phyloP scores from a whole-genome alignment of 1,284 basidiomycete genomes.

The Agaricales sp. region DNA sequence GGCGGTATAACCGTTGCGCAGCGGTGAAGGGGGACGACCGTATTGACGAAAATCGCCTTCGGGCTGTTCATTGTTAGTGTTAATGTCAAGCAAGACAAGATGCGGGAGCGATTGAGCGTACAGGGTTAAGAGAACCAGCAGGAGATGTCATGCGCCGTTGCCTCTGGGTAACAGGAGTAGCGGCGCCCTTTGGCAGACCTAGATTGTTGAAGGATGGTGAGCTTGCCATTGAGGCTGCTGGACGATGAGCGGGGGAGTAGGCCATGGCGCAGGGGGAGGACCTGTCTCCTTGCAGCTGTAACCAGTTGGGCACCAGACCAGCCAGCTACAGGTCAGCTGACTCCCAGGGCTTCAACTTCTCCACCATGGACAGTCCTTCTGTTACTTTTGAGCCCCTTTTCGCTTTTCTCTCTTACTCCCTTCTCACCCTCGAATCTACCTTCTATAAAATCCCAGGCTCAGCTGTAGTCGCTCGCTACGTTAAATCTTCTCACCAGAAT shows the following conservation, averaged over 20 bases:
- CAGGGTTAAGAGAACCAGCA: slow-evolving; percentile 22
- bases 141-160: slow-evolving; percentile 26
- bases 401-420: slow-evolving; percentile 42
- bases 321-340: neutral
- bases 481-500: slow-evolving; percentile 82
- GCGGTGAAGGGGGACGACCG: slow-evolving; percentile 26
- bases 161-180: slow-evolving; percentile 12
- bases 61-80: slow-evolving; percentile 15
- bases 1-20: slow-evolving; percentile 25
- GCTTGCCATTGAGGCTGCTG: slow-evolving; percentile 17
- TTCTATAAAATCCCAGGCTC: slow-evolving; percentile 82
- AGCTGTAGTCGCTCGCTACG: slow-evolving; percentile 83
- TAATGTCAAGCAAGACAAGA: neutral
- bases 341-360: neutral
- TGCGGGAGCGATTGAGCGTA: slow-evolving; percentile 13
- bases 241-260: slow-evolving; percentile 19
- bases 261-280: slow-evolving; percentile 14
- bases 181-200: slow-evolving; percentile 14
- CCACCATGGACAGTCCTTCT: slow-evolving; percentile 9
- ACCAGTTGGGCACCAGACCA: too few relatives aligned
- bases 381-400: slow-evolving; percentile 47
- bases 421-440: slow-evolving; percentile 43
- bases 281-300: neutral
- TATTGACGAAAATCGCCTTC: slow-evolving; percentile 21
- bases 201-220: slow-evolving; percentile 14